These are phyloP conservation scores for Myriosclerotinia duriaeana DNA, from an alignment of 2,329 filamentous ascomycete species.

Conservation along the genomic window DNA sequence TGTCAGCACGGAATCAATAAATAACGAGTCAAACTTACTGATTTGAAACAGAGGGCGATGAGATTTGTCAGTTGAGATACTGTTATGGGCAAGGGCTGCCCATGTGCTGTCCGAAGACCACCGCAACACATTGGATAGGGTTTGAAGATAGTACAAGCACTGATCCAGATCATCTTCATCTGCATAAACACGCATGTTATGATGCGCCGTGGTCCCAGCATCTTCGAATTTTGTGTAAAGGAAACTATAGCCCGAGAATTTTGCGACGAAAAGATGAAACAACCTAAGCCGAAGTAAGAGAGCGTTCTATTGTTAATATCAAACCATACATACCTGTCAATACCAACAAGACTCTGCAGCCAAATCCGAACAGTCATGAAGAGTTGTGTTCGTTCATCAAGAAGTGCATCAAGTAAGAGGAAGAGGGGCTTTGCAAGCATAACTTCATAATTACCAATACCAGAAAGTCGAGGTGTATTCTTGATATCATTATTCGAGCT, in stretches of 20 bases:
- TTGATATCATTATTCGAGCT: conserved; percentile 43
- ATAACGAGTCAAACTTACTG: conserved; percentile 48
- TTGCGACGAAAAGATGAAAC: conserved; percentile 60
- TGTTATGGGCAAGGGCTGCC: conserved; percentile 66
- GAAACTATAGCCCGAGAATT: conserved; percentile 57
- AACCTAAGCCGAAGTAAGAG: conserved; percentile 47
- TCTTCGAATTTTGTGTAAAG: conserved; percentile 42
- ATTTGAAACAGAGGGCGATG: conserved; percentile 48
- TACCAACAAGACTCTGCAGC: conserved; percentile 66
- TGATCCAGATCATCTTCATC: conserved; percentile 70
- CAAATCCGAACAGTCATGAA: conserved; percentile 78
- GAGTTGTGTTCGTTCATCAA: conserved; percentile 69
- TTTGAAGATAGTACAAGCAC: conserved; percentile 74
- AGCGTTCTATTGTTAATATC: background rate
- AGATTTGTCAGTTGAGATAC: conserved; percentile 50
- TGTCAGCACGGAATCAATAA: conserved; percentile 26
- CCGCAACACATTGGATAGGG: conserved; percentile 69
- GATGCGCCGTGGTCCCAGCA: conserved; percentile 31
- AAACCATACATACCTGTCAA: conserved; percentile 55
- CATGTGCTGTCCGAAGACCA: conserved; percentile 69
- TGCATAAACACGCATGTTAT: conserved; percentile 43
- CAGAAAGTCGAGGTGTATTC: conserved; percentile 48
- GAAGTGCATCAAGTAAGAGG: conserved; percentile 74
- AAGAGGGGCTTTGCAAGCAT: conserved; percentile 82
- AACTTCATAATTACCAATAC: conserved; percentile 63